Evolutionary conservation across 2,329 filamentous ascomycete species (phyloP).

Genomic region (Epichloe sp.): DNA sequence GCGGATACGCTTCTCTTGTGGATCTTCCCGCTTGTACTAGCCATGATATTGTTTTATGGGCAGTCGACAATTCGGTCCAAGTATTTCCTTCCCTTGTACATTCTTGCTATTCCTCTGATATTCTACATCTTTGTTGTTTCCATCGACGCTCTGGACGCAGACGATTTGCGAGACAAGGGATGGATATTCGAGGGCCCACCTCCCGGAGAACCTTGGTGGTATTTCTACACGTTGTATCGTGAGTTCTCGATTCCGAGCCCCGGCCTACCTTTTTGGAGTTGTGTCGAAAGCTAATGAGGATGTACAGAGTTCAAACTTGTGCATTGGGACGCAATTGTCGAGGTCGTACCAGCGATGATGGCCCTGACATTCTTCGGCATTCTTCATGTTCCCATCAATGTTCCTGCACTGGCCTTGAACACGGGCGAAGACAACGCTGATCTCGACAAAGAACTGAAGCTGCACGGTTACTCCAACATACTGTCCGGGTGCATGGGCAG

Average conservation of each 20-base stretch:
- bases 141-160: constrained; percentile 53
- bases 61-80: constrained; percentile 69
- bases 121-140: constrained; percentile 69
- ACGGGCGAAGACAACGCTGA: constrained; percentile 86
- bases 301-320: constrained; percentile 62
- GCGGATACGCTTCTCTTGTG: constrained; percentile 69
- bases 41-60: constrained; percentile 61
- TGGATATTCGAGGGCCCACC: constrained; percentile 90
- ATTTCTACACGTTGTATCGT: constrained; percentile 94
- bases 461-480: constrained; percentile 88
- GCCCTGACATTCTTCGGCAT: constrained; percentile 96
- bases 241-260: constrained; percentile 20
- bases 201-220: constrained; percentile 84
- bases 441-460: constrained; percentile 79
- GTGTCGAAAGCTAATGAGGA: background rate
- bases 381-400: constrained; percentile 94
- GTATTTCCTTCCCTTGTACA: constrained; percentile 77
- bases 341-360: constrained; percentile 87
- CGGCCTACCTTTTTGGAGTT: background rate
- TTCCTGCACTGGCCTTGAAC: constrained; percentile 81
- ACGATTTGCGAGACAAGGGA: constrained; percentile 54
- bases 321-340: constrained; percentile 69
- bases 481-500: constrained; percentile 77
- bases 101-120: constrained; percentile 60
- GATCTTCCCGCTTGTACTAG: constrained; percentile 65